Conservation (phyloP, 1,284 basidiomycete genomes). For the Peniophora sp. region DNA sequence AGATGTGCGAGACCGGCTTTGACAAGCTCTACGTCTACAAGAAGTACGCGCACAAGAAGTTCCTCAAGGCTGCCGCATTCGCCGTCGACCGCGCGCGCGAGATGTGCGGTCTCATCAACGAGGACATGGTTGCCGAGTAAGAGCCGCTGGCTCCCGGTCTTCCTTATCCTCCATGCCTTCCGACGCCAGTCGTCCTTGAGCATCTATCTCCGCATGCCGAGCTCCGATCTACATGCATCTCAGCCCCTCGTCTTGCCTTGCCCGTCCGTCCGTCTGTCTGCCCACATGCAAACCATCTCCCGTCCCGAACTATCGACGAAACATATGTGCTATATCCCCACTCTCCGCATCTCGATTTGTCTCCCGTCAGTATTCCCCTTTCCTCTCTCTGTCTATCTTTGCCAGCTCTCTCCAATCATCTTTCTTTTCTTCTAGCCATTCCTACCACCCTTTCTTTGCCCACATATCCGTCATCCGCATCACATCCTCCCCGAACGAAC, state of each 20-base stretch:
- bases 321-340: conserved; percentile 9
- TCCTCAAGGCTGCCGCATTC: conserved; percentile 79
- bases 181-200: conserved; percentile 16
- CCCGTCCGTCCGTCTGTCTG: no score
- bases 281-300: no score
- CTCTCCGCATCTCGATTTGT: conserved; percentile 5
- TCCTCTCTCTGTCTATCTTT: conserved; percentile 6
- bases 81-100: conserved; percentile 60
- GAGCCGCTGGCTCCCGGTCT: conserved; percentile 6
- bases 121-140: conserved; percentile 5
- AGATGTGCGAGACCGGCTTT: conserved; percentile 77
- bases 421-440: not conserved
- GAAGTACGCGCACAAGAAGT: conserved; percentile 97
- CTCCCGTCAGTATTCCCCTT: conserved; percentile 8
- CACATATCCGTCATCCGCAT: no score
- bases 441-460: no score
- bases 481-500: no score
- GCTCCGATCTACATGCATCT: conserved; percentile 8
- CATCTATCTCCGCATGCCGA: conserved; percentile 12
- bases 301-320: conserved; percentile 7
- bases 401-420: not conserved
- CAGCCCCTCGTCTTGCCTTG: conserved; percentile 10
- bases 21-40: conserved; percentile 85
- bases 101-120: conserved; percentile 15
- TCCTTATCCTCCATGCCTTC: conserved; percentile 7